Base-by-base conservation (phyloP, 139 green algal species). In the Prasinococcaceae sp. region DNA sequence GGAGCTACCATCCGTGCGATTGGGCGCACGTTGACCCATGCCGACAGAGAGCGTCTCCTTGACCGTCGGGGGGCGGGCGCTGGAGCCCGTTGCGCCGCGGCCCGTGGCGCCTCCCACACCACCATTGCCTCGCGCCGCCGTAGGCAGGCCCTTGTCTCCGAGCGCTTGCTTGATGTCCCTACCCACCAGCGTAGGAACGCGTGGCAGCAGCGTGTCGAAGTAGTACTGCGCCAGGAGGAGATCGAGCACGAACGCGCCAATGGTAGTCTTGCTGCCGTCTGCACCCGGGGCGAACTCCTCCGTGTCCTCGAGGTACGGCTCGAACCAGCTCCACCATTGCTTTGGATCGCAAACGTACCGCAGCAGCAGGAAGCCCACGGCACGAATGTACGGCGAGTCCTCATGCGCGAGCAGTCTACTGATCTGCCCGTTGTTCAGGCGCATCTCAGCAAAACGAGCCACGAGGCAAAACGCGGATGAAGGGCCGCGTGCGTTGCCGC, bases 181-280 rank as follows among this genome's bases (percentile, higher is more conserved):
- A 19, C 70, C 51, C 4, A 92, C 79, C 33, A 76, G 72, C 72
- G 93, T 93, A 28, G 87, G 87, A 22, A 96, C 86, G 35, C 87
- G 76, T 9, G 85, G 85, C 55, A 95, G 93, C 54, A 96, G 87
- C 23, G 86, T 94, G 70, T 96, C 87, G 66, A 94, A 96, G 64
- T 96, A 96, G 62, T 92, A 93, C 86, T 94, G 86, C 36, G 37
- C 80, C 1, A 96, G 61, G 24, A 96, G 68, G 20, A 96, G 60
- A 63, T 96, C 87, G 2, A 84, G 55, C 1, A 84, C 69, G 66
- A 79, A 96, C 1, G 76, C 73, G 0, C 85, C 87, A 39, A 95
- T 81, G 1, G 80, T 92, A 35, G 92, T 70, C 0, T 49, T 60
- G 27, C 70, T 73, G 20, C 78, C 74, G 30, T 63, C 50, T n/a